Percentiles rank a stretch among this genome's conserved stretches.
phyloP scores from a whole-genome alignment of 768 basidiomycete genomes.

The Lactarius evosmus region DNA sequence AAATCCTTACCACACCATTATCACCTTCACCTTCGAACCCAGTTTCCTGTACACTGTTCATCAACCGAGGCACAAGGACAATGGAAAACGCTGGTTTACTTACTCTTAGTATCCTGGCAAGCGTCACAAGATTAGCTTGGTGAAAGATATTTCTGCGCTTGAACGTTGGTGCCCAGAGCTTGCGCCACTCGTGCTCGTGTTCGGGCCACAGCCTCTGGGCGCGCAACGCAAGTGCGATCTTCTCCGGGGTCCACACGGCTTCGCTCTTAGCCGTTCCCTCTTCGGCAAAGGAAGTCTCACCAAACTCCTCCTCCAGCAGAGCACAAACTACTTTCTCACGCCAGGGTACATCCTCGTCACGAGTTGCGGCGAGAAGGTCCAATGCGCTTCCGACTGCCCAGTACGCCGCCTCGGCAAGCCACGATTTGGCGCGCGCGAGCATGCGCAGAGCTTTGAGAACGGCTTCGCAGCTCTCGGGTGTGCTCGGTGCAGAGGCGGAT shows the following conservation, averaged over 20 bases:
- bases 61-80: neutral
- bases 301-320: constrained; percentile 52
- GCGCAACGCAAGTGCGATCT: constrained; percentile 73
- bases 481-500: constrained; percentile 54
- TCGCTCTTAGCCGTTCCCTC: constrained; percentile 28
- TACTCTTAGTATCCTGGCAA: constrained; percentile 83
- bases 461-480: constrained; percentile 54
- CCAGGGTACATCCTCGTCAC: constrained; percentile 64
- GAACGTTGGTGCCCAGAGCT: constrained; percentile 66
- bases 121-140: constrained; percentile 61
- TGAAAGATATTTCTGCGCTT: constrained; percentile 68
- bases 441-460: constrained; percentile 58
- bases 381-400: constrained; percentile 70
- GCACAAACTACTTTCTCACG: constrained; percentile 57
- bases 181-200: constrained; percentile 57
- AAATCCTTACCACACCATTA: constrained; percentile 46
- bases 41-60: constrained; percentile 25
- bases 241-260: constrained; percentile 80
- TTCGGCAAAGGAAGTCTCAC: constrained; percentile 32
- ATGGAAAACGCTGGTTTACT: constrained; percentile 6
- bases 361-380: constrained; percentile 43
- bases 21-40: constrained; percentile 58
- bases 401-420: constrained; percentile 90
- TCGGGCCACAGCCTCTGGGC: constrained; percentile 60
- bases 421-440: constrained; percentile 81